These are phyloP conservation scores for Corylus americana DNA, from an alignment of 306 rosid species.

Conservation along the genomic window DNA sequence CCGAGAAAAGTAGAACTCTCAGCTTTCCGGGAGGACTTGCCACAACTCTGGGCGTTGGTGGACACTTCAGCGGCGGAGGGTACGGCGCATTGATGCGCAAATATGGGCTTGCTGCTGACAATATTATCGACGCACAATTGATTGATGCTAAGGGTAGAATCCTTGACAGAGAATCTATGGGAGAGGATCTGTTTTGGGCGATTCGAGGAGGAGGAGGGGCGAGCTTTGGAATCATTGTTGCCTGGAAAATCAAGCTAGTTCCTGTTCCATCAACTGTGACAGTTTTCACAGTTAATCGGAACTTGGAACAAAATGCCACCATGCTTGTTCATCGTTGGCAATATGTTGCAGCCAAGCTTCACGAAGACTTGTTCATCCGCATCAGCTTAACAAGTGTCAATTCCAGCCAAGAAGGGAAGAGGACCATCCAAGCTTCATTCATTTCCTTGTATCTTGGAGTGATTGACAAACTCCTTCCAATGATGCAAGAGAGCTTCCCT, in stretches of 20 bases:
- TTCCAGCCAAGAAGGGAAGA: too few species aligned
- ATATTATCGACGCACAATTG: slow-evolving; percentile 50
- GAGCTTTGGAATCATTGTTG: slow-evolving; percentile 53
- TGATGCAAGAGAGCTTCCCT: too few species aligned
- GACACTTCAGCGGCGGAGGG: slow-evolving; percentile 25
- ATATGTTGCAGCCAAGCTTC: too few species aligned
- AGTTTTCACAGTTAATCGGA: slow-evolving; percentile 16
- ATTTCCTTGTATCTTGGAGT: too few species aligned
- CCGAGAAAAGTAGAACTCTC: slow-evolving; percentile 12
- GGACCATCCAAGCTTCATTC: too few species aligned
- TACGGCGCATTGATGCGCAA: slow-evolving; percentile 64
- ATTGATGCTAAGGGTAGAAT: slow-evolving; percentile 51
- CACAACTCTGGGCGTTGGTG: slow-evolving; percentile 22
- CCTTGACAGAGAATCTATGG: slow-evolving; percentile 63
- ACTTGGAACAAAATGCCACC: not conserved
- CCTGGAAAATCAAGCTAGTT: slow-evolving; percentile 29
- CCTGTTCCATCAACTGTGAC: slow-evolving; percentile 23
- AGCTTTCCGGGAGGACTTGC: slow-evolving; percentile 26
- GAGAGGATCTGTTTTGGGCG: slow-evolving; percentile 74
- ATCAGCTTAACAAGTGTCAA: too few species aligned
- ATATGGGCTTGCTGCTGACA: slow-evolving; percentile 63
- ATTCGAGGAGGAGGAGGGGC: slow-evolving; percentile 83
- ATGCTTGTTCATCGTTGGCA: too few species aligned
- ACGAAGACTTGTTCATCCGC: too few species aligned
- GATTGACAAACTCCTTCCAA: too few species aligned